These are phyloP conservation scores for Fusarium succisae DNA, from an alignment of 2,329 filamentous ascomycete species.

Conservation along the genomic window DNA sequence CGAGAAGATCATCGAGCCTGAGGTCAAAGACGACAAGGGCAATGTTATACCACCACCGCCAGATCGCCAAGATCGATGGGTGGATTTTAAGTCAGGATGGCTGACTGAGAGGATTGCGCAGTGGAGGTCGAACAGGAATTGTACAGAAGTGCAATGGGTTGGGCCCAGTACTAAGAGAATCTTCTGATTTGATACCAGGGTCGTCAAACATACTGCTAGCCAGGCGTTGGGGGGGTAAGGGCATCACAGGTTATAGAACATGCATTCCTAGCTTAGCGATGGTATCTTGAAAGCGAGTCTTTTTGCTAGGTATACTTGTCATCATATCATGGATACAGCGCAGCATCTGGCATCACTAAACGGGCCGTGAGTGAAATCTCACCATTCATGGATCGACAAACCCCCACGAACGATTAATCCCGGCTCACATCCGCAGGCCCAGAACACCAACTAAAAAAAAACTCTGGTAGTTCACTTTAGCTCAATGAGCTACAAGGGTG, in stretches of 20 bases:
- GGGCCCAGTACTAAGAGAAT: constrained; percentile 46
- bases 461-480: constrained; percentile 12
- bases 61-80: constrained; percentile 36
- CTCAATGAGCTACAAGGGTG: constrained; percentile 19
- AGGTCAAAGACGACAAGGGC: constrained; percentile 39
- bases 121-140: constrained; percentile 41
- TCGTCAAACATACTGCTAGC: constrained; percentile 15
- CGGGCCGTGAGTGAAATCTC: background rate
- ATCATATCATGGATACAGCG: background rate
- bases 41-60: constrained; percentile 32
- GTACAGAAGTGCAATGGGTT: constrained; percentile 46
- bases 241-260: constrained; percentile 23
- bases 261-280: constrained; percentile 4
- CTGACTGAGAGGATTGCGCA: constrained; percentile 37
- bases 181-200: constrained; percentile 32
- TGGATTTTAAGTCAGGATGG: constrained; percentile 47
- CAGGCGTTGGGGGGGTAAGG: constrained; percentile 33
- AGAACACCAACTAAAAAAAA: constrained; percentile 14
- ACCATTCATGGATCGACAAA: background rate
- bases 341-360: background rate
- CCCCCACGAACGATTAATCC: constrained; percentile 18
- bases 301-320: background rate
- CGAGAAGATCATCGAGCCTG: constrained; percentile 40
- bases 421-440: constrained; percentile 1
- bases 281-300: background rate